Base-by-base conservation (phyloP, 495 filamentous ascomycete genomes). In the Pseudoneurospora amorphoporcata region DNA sequence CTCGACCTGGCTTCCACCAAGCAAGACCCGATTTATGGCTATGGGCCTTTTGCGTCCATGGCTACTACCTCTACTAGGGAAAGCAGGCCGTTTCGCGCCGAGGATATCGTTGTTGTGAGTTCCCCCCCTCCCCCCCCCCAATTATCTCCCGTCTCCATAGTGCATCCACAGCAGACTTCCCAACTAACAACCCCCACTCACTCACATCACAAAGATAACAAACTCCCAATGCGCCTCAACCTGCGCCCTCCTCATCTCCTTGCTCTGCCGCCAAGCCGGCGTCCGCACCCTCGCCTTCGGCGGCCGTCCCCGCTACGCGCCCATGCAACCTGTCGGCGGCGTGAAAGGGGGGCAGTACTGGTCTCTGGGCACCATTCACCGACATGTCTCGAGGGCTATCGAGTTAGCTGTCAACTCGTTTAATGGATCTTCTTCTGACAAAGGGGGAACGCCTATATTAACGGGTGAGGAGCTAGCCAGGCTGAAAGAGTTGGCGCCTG, bases 171-270 rank as follows among this genome's bases (percentile, higher is more conserved):
- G 23, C 23, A 23, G 23, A 37, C 35, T 37, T 5, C 35, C 35
- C 35, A 37, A 37, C 35, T 37, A 37, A 37, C 35, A 37, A 37
- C 35, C 35, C 3, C 35, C 35, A 23, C 23, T 23, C 23, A 23
- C 35, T 37, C 5, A n/a, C n/a, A n/a, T 37, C 35, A 37, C 3
- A 37, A 43, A 47, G 45, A 35, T 61, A 38, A 71, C 69, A n/a
- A 38, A 71, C 42, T 41, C 41, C 39, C 41, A 71, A 41, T 71
- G 69, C 32, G 69, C 40, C 23, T 71, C 69, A 6, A 71, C 69
- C 23, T 71, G 69, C 32, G 69, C 41, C 7, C 42, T 71, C 39
- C 41, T 71, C 23, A 12, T 43, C 16, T 37, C 39, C 5, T 32
- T 71, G 1, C 69, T 71, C n/a, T 12, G 5, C 1, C 17, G 6